phyloP scores from a whole-genome alignment of 768 basidiomycete genomes.

The Podaxis carcinomalis region DNA sequence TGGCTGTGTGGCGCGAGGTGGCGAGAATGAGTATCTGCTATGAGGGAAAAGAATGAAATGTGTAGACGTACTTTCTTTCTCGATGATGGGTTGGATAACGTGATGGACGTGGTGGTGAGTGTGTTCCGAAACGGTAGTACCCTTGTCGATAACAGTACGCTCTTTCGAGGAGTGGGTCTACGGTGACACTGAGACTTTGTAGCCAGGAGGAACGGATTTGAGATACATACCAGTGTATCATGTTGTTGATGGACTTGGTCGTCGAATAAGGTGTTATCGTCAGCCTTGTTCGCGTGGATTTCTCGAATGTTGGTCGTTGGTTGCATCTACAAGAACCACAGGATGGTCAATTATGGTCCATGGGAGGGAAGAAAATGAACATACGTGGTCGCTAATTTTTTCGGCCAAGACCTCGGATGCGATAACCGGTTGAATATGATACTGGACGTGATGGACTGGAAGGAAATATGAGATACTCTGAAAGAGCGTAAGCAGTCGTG shows the following conservation, averaged over 20 bases:
- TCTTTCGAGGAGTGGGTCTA: slow-evolving; percentile 23
- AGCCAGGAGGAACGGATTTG: background rate
- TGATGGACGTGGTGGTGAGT: slow-evolving; percentile 34
- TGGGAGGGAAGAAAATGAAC: background rate
- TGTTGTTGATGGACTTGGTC: slow-evolving; percentile 23
- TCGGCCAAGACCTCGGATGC: slow-evolving; percentile 23
- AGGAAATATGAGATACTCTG: background rate
- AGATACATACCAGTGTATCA: slow-evolving; percentile 21
- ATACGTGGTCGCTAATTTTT: slow-evolving; percentile 21
- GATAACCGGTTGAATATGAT: slow-evolving; percentile 31
- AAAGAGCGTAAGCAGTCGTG: background rate
- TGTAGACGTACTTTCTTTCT: slow-evolving; percentile 30
- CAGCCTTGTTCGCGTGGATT: slow-evolving; percentile 23
- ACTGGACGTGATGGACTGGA: slow-evolving; percentile 33
- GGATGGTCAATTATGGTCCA: background rate
- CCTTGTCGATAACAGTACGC: slow-evolving; percentile 28
- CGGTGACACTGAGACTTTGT: background rate
- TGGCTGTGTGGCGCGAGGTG: slow-evolving; percentile 16
- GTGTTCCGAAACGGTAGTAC: slow-evolving; percentile 25
- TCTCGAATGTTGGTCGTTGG: slow-evolving; percentile 24
- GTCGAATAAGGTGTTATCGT: slow-evolving; percentile 25
- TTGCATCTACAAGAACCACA: slow-evolving; percentile 17
- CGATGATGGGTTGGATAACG: slow-evolving; percentile 32
- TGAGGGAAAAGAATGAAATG: background rate
- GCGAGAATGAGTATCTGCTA: background rate